Base-by-base conservation (phyloP, 768 basidiomycete species). In the Lactarius sp. region DNA sequence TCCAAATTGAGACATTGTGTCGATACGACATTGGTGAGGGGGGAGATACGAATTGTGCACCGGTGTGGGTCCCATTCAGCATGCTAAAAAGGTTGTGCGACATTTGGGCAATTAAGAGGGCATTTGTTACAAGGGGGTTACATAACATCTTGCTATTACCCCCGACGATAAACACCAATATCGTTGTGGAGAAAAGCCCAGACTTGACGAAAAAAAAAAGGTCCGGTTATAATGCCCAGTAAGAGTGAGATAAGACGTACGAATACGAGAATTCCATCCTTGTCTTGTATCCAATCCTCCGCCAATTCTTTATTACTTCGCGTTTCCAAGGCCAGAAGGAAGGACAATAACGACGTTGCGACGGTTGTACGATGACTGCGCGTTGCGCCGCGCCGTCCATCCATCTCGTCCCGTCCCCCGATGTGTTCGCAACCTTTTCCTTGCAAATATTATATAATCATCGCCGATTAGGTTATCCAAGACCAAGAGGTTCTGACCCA, bases 211-310 rank as follows among this genome's bases (percentile, higher is more conserved):
- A 27, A 27, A 27, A 27, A 27, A 2, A 27, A 27, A 27, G 22
- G n/a, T 7, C 57, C 57, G 6, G 57, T 27, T 27, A 27, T 27
- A 27, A 27, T 27, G 27, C 22, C n/a, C n/a, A 10, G 10, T 39
- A 18, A 27, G 22, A 27, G 18, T 1, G 22, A 33, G 4, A n/a
- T 4, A 8, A n/a, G 18, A 59, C 58, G 37, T 39, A 52, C 50
- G 51, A 59, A 59, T 8, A 42, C 16, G 31, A 59, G 58, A n/a
- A 52, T 31, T 39, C 39, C 58, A 33, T 52, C 39, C 31, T 41
- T n/a, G 49, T 59, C 58, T 18, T 33, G 37, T 13, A 41, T 27
- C 57, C 47, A 51, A 41, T 59, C 37, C 39, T 59, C 49, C 6
- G 58, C 58, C 37, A 59, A 39, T 20, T 41, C 22, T 31, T n/a